phyloP scores from a whole-genome alignment of 305 asterid genomes.

The Caryopteris hybrid region DNA sequence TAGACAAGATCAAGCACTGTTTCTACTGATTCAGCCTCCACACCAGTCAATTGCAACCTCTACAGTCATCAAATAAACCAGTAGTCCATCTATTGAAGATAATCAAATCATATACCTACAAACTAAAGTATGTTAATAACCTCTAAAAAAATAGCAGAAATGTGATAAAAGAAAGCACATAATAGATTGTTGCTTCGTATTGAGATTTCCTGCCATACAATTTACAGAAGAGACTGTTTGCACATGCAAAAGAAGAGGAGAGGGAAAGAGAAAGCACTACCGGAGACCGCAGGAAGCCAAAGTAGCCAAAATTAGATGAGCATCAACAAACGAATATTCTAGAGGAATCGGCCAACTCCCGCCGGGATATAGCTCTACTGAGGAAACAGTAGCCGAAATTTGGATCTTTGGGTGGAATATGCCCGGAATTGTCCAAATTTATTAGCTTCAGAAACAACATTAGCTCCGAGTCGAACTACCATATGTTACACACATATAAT shows the following conservation, averaged over 20 bases:
- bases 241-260: neutral
- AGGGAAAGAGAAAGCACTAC: conserved; percentile 5
- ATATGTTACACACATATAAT: neutral
- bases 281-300: neutral
- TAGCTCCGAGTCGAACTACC: neutral
- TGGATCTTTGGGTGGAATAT: neutral
- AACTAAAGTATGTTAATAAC: neutral
- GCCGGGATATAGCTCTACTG: neutral
- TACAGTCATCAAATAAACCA: neutral
- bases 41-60: neutral
- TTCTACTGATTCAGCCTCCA: neutral
- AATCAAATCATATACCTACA: neutral
- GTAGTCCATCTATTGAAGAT: neutral
- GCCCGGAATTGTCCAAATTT: neutral
- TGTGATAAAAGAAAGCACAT: neutral
- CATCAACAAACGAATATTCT: conserved; percentile 23
- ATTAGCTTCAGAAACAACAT: neutral
- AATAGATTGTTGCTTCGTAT: neutral
- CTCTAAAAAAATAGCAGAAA: neutral
- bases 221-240: neutral
- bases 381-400: neutral
- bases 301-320: conserved; percentile 22
- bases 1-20: neutral
- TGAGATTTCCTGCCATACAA: neutral
- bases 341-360: neutral